These are phyloP conservation scores for Boletus huronensis DNA, from an alignment of 768 basidiomycete genomes.

Conservation along the genomic window DNA sequence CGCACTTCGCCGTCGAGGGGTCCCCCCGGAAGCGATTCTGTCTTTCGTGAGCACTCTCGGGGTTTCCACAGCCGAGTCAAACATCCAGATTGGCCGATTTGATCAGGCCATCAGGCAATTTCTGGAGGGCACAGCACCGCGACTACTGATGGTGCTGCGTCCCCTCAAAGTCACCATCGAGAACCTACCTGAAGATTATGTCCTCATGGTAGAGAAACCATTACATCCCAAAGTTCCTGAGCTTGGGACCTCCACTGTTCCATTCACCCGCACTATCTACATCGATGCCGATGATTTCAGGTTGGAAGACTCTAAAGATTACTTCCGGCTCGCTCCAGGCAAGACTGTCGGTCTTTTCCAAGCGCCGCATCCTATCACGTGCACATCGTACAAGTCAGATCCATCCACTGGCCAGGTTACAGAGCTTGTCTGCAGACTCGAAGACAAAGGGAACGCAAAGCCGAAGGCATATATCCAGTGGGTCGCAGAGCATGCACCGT, in stretches of 20 bases:
- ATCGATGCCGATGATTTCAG: slow-evolving; percentile 96
- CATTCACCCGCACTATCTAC: slow-evolving; percentile 85
- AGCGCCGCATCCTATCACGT: slow-evolving; percentile 88
- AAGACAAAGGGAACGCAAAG: slow-evolving; percentile 71
- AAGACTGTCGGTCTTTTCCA: slow-evolving; percentile 97
- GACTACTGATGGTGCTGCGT: slow-evolving; percentile 85
- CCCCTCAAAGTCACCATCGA: slow-evolving; percentile 91
- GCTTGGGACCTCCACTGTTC: slow-evolving; percentile 76
- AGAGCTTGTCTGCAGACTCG: slow-evolving; percentile 77
- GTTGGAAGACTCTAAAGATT: slow-evolving; percentile 85
- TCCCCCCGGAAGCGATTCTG: slow-evolving; percentile 94
- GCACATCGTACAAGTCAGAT: slow-evolving; percentile 83
- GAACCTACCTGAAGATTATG: slow-evolving; percentile 85
- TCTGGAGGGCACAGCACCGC: slow-evolving; percentile 82
- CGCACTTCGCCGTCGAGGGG: slow-evolving; percentile 88
- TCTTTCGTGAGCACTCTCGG: slow-evolving; percentile 94
- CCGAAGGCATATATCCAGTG: slow-evolving; percentile 96
- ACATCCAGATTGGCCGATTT: slow-evolving; percentile 85
- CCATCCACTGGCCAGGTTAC: slow-evolving; percentile 64
- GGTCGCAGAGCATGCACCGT: slow-evolving; percentile 81
- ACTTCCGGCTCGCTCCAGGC: slow-evolving; percentile 96
- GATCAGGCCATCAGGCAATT: slow-evolving; percentile 87
- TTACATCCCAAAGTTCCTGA: slow-evolving; percentile 91
- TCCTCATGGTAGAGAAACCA: slow-evolving; percentile 81
- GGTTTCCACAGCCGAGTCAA: slow-evolving; percentile 80